Conservation (phyloP, 768 basidiomycete species). For the Lactarius trivialis region DNA sequence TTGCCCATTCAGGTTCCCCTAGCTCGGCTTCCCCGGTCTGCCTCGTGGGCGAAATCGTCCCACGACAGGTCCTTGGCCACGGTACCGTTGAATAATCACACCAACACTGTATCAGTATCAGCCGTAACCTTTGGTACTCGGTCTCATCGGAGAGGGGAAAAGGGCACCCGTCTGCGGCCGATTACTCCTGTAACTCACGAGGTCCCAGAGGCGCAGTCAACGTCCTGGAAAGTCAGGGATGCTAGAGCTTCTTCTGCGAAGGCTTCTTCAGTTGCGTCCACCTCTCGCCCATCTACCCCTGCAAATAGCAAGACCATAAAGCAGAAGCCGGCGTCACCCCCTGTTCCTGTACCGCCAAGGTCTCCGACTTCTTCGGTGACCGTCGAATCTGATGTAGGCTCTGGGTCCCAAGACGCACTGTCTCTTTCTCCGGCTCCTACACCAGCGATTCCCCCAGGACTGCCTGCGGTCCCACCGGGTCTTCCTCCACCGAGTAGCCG, state of each 20-base stretch:
- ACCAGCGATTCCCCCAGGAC: slow-evolving; percentile 44
- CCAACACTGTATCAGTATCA: slow-evolving; percentile 17
- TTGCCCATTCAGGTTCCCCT: slow-evolving; percentile 20
- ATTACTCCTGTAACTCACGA: slow-evolving; percentile 31
- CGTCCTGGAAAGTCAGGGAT: slow-evolving; percentile 30
- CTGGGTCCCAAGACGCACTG: slow-evolving; percentile 24
- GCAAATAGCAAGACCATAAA: slow-evolving; percentile 25
- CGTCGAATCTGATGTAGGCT: slow-evolving; percentile 26
- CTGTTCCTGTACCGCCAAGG: slow-evolving; percentile 22
- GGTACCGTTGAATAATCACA: slow-evolving; percentile 29
- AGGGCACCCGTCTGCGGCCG: slow-evolving; percentile 35
- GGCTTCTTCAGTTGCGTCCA: slow-evolving; percentile 41
- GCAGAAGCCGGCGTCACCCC: slow-evolving; percentile 14
- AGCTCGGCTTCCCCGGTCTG: slow-evolving; percentile 54
- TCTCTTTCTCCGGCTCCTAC: slow-evolving; percentile 37
- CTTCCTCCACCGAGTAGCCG: slow-evolving; percentile 38
- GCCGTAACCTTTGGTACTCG: slow-evolving; percentile 7
- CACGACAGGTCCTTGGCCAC: slow-evolving; percentile 19
- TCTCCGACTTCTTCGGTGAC: slow-evolving; percentile 26
- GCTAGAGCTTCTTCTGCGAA: slow-evolving; percentile 38
- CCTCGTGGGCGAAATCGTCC: slow-evolving; percentile 38
- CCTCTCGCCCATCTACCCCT: slow-evolving; percentile 57
- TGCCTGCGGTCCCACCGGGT: slow-evolving; percentile 54
- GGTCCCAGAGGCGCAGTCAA: slow-evolving; percentile 8
- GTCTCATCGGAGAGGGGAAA: slow-evolving; percentile 24